These are phyloP conservation scores for Vigna radiata DNA, from an alignment of 306 rosid species.

Conservation along the genomic window DNA sequence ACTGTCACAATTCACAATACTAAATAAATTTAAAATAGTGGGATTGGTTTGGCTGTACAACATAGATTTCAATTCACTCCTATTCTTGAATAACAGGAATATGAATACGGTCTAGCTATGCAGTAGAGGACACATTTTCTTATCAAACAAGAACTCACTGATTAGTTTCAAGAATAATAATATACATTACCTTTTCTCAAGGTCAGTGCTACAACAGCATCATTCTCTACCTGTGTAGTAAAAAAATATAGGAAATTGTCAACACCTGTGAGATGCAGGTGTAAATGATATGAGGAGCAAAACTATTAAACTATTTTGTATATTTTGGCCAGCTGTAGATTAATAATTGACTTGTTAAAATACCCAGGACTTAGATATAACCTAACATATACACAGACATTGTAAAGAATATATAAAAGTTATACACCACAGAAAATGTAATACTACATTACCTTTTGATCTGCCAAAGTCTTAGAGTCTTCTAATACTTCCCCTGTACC, in stretches of 20 bases:
- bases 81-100: conserved; percentile 1
- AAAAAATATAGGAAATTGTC: background rate
- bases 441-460: conserved; percentile 69
- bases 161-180: conserved; percentile 23
- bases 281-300: background rate
- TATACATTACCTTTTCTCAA: conserved; percentile 70
- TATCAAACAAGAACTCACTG: background rate
- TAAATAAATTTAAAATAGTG: background rate
- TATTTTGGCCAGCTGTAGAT: background rate
- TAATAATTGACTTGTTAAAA: background rate
- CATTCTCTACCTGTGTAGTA: conserved; percentile 81
- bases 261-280: background rate
- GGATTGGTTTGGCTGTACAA: background rate
- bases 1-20: background rate
- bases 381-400: conserved; percentile 9
- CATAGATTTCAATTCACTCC: background rate
- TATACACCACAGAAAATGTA: background rate
- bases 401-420: background rate
- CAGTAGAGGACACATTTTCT: background rate
- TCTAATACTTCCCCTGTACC: conserved; percentile 75
- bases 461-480: conserved; percentile 84
- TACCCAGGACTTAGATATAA: conserved; percentile 3
- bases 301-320: too few species aligned
- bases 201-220: conserved; percentile 84
- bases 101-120: background rate